Conservation (phyloP, 2,329 filamentous ascomycete species). For the Clonostachys sp. region DNA sequence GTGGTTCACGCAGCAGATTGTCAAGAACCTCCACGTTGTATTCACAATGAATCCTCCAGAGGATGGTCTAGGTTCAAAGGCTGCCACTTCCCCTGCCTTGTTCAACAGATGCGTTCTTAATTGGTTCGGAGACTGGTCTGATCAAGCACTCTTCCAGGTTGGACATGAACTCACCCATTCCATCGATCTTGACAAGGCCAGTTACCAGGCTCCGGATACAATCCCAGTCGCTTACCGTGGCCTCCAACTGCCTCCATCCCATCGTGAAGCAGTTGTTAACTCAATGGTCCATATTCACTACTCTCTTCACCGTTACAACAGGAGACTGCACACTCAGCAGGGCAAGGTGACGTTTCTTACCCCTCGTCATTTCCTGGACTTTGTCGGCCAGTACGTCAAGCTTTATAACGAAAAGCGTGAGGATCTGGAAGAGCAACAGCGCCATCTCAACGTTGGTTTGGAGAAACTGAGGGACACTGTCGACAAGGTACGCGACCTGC, state of each 20-base stretch:
- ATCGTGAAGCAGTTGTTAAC: slow-evolving; percentile 91
- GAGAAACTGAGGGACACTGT: slow-evolving; percentile 97
- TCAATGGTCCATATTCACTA: slow-evolving; percentile 99
- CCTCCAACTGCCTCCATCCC: slow-evolving; percentile 77
- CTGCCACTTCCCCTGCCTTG: slow-evolving; percentile 91
- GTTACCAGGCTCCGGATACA: slow-evolving; percentile 81
- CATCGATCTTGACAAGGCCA: slow-evolving; percentile 88
- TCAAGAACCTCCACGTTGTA: slow-evolving; percentile 97
- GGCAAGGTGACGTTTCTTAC: slow-evolving; percentile 91
- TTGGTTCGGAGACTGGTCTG: slow-evolving; percentile 99
- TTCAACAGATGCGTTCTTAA: slow-evolving; percentile 99
- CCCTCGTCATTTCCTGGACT: slow-evolving; percentile 94
- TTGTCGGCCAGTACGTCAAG: slow-evolving; percentile 95
- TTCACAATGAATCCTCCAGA: slow-evolving; percentile 99
- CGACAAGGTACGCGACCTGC: slow-evolving; percentile 91
- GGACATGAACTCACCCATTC: slow-evolving; percentile 92
- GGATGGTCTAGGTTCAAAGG: slow-evolving; percentile 90
- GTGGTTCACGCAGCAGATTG: slow-evolving; percentile 99
- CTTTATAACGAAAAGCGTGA: slow-evolving; percentile 98
- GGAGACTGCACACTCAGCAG: slow-evolving; percentile 84
- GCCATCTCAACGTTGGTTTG: slow-evolving; percentile 95
- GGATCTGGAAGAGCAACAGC: slow-evolving; percentile 96
- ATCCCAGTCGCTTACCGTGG: slow-evolving; percentile 91
- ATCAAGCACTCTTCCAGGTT: slow-evolving; percentile 97
- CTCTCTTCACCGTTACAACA: slow-evolving; percentile 86